Evolutionary conservation across 2,329 filamentous ascomycete species (phyloP).

Genomic region (Exutisphaerella laricina): DNA sequence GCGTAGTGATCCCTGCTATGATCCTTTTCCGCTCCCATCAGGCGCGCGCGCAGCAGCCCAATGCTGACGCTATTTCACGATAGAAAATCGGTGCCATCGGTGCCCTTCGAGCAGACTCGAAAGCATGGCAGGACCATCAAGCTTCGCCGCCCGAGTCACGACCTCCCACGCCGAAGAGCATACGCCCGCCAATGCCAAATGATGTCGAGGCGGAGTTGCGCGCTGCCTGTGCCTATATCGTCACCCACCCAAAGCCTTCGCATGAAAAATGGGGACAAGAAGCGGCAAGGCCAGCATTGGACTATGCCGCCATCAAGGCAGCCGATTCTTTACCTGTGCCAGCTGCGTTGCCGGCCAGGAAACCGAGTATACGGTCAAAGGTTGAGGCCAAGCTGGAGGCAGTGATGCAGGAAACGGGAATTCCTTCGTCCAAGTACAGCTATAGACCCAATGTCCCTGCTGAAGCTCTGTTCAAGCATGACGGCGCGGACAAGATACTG

Average conservation of each 20-base stretch:
- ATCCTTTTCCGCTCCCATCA: neutral
- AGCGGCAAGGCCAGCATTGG: slow-evolving; percentile 28
- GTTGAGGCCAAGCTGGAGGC: slow-evolving; percentile 12
- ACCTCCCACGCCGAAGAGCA: slow-evolving; percentile 39
- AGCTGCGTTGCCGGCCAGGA: slow-evolving; percentile 9
- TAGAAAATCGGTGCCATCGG: slow-evolving; percentile 29
- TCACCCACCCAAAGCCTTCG: slow-evolving; percentile 35
- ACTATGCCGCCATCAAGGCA: slow-evolving; percentile 32
- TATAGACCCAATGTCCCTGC: slow-evolving; percentile 15
- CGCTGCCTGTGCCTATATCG: slow-evolving; percentile 41
- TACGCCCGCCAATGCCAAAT: slow-evolving; percentile 39
- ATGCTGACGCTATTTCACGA: slow-evolving; percentile 9
- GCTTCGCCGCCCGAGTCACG: slow-evolving; percentile 31
- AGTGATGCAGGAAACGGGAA: slow-evolving; percentile 8
- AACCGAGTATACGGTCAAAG: slow-evolving; percentile 7
- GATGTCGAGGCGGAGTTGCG: slow-evolving; percentile 43
- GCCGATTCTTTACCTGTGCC: slow-evolving; percentile 5
- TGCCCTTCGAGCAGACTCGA: slow-evolving; percentile 23
- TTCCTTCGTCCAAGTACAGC: slow-evolving; percentile 17
- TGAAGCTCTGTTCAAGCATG: slow-evolving; percentile 23
- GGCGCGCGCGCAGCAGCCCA: neutral
- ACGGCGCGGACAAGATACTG: slow-evolving; percentile 5
- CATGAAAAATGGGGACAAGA: slow-evolving; percentile 32
- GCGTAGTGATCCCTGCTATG: neutral
- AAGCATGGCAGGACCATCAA: slow-evolving; percentile 26